Evolutionary conservation across 2,329 filamentous ascomycete species (phyloP), one percentile per base, ranked within the genome.

Genomic region (Aspergillus caelatus): DNA sequence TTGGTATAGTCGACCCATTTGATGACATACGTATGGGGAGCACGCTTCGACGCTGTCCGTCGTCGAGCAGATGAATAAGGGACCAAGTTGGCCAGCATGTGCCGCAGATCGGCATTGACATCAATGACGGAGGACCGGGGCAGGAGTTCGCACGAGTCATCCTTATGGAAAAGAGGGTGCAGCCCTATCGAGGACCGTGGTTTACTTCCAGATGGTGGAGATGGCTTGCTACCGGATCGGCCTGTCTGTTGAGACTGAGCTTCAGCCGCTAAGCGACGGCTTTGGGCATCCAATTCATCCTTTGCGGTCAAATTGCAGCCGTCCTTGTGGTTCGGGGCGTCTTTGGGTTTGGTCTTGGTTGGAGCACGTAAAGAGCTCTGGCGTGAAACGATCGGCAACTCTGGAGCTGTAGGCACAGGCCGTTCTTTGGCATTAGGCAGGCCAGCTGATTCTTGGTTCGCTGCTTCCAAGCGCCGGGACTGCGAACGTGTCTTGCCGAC

Each of bases 1-100:
- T 83, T 83, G 9, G 82, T 82, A 66, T 84, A 84, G 65, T 84
- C 82, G 23, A 84, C 82, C 82, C 82, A 84, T 72, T 84, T 84
- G 56, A 83, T 80, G 5, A 84, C 82, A 62, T 82, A 80, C 2
- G 81, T 72, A 59, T 83, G 80, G 2, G 76, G 77, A 36, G 73
- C 67, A 32, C 72, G 71, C 46, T 72, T 67, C 9, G 70, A 61
- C 2, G 70, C 68, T 21, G 69, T 67, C n/a, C 75, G 71, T 41
- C 77, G 72, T 32, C 75, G 74, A 39, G 66, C 68, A n/a, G 74
- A 65, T 4, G 74, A 70, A 36, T 73, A 68, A n/a, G 71, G 75
- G 7, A 72, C 67, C 64, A 80, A 66, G 45, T 76, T 77, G 28
- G 74, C 70, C 16, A 80, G 67, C 74, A 80, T 78, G 8, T 75